These are phyloP conservation scores for Candida caryicola DNA, from an alignment of 805 yeast species.

Conservation along the genomic window DNA sequence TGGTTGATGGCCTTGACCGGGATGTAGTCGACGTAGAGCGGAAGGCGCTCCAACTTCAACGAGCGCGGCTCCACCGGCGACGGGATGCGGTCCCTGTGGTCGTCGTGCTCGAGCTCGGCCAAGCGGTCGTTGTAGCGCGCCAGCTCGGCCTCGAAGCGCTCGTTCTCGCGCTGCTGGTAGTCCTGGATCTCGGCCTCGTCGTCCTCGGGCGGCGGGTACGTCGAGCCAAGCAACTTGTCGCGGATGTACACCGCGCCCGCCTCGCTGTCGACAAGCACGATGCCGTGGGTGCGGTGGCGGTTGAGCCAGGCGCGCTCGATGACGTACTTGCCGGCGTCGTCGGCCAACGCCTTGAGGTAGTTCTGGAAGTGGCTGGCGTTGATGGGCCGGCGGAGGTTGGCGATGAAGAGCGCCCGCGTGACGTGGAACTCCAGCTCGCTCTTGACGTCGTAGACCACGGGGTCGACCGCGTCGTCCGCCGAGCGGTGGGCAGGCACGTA, in stretches of 20 bases:
- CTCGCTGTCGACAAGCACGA: conserved; percentile 38
- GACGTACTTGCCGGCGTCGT: conserved; percentile 17
- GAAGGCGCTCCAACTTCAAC: conserved; percentile 17
- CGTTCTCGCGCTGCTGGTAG: conserved; percentile 17
- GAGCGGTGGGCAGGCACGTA: no score
- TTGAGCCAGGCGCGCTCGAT: conserved; percentile 48
- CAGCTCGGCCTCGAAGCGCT: conserved; percentile 15
- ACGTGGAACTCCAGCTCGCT: conserved; percentile 31
- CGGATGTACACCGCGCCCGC: conserved; percentile 40
- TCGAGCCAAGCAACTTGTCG: conserved; percentile 30
- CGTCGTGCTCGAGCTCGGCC: conserved; percentile 15
- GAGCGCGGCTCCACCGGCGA: conserved; percentile 18
- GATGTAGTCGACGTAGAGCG: conserved; percentile 40
- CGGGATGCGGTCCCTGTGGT: conserved; percentile 5
- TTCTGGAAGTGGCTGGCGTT: conserved; percentile 38
- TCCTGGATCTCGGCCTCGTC: conserved; percentile 17
- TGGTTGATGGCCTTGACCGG: conserved; percentile 45
- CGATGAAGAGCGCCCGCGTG: conserved; percentile 46
- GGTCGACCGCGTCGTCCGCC: conserved; percentile 6
- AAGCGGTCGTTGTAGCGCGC: conserved; percentile 12
- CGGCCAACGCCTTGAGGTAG: conserved; percentile 29
- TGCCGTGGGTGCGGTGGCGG: conserved; percentile 39
- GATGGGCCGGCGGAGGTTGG: conserved; percentile 39
- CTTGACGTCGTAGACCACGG: conserved; percentile 33
- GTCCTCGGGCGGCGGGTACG: conserved; percentile 31